phyloP scores from a whole-genome alignment of 176 grass and related monocot genomes.

The Oryza longistaminata region DNA sequence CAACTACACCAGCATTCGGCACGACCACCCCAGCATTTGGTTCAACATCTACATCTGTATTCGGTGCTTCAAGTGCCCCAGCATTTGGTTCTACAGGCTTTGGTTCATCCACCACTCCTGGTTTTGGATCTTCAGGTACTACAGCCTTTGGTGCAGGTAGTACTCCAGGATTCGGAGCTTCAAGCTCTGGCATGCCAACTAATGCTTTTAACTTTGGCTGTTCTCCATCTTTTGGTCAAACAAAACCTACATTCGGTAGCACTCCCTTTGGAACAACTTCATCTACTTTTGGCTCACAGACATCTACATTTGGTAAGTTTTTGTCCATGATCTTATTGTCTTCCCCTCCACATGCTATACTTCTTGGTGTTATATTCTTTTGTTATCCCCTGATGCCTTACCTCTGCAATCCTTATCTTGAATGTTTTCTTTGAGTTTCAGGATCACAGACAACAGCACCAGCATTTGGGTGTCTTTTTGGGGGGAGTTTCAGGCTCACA shows the following conservation, averaged over 20 bases:
- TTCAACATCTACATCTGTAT: conserved; percentile 60
- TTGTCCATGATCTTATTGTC: conserved; percentile 13
- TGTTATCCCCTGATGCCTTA: background rate
- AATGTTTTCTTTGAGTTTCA: conserved; percentile 34
- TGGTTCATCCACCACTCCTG: conserved; percentile 59
- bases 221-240: conserved; percentile 65
- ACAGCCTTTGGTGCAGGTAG: conserved; percentile 60
- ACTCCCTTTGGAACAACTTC: conserved; percentile 69
- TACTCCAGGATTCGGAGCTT: conserved; percentile 60
- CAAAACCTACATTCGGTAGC: conserved; percentile 58
- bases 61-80: conserved; percentile 57
- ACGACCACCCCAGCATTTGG: conserved; percentile 56
- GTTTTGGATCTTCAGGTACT: conserved; percentile 61
- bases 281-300: conserved; percentile 70
- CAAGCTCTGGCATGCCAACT: conserved; percentile 55
- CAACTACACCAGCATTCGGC: conserved; percentile 57
- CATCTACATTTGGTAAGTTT: conserved; percentile 78
- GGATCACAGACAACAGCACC: too few relatives aligned
- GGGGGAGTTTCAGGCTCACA: conserved; percentile 59
- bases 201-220: conserved; percentile 76
- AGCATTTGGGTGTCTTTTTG: background rate
- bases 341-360: conserved; percentile 26
- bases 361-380: conserved; percentile 13
- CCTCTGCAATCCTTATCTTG: background rate
- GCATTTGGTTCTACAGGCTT: conserved; percentile 63